These are phyloP conservation scores for Hordeum marinum DNA, from an alignment of 176 grass and related monocot genomes.

Conservation along the genomic window DNA sequence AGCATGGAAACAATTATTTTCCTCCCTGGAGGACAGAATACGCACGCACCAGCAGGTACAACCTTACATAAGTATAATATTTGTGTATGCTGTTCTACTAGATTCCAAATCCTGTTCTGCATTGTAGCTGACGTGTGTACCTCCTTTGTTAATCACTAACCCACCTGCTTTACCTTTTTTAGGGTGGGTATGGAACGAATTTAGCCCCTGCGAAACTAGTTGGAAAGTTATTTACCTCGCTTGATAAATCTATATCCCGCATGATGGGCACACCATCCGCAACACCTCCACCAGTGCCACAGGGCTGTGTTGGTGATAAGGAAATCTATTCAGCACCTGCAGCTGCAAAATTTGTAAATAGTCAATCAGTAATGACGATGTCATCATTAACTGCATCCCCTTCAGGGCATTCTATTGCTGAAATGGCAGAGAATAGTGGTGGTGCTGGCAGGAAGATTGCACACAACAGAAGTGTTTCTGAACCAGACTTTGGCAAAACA, in stretches of 20 bases:
- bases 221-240: constrained; percentile 77
- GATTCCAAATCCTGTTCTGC: not conserved
- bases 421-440: constrained; percentile 45
- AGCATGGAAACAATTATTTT: constrained; percentile 78
- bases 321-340: constrained; percentile 38
- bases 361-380: constrained; percentile 77
- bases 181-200: constrained; percentile 92
- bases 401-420: constrained; percentile 71
- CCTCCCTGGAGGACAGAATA: constrained; percentile 82
- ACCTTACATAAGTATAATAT: constrained; percentile 8
- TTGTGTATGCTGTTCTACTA: not conserved
- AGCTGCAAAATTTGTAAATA: constrained; percentile 70
- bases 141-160: not conserved
- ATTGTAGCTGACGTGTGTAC: not conserved
- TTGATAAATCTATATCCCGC: constrained; percentile 85
- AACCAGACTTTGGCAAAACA: constrained; percentile 87
- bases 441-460: constrained; percentile 50
- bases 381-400: constrained; percentile 65
- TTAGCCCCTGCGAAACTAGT: constrained; percentile 80
- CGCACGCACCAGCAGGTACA: constrained; percentile 90
- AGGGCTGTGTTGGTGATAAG: constrained; percentile 47
- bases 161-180: not conserved
- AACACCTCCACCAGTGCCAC: constrained; percentile 67
- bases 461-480: constrained; percentile 92
- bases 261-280: constrained; percentile 88